Base-by-base conservation (phyloP, 345 rosid species). In the Salix suchowensis region DNA sequence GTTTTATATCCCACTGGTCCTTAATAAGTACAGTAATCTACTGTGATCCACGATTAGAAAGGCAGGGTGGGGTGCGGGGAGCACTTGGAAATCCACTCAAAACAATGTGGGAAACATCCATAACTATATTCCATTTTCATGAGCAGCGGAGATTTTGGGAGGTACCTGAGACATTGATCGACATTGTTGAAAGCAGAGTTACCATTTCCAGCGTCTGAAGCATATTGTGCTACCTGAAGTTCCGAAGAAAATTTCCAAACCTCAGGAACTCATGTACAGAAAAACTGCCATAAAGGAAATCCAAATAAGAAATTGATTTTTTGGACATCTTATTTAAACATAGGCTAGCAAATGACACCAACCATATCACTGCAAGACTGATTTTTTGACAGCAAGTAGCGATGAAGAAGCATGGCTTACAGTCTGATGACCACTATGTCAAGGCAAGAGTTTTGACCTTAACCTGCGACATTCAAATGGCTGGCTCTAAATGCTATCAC, bases 171-270 rank as follows among this genome's bases (percentile, higher is more conserved):
- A 80, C 97, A 92, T 76, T 80, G 87, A 77, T 89, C 96, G 52
- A 95, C 97, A 77, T 88, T 88, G 40, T 76, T 73, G 60, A 81
- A 74, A 23, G 97, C 97, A 50, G 86, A 76, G 71, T 87, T 74
- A 50, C 94, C 91, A 67, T 88, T 86, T 48, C 94, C 95, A 77
- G 86, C 86, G 76, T 92, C 97, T 42, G 92, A 91, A 82, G 97
- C 96, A 70, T 94, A 92, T 54, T 90, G 96, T 54, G 97, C 98
- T 37, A 90, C 97, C 97, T 92, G 83, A 82, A 83, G 83, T 82
- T 84, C 69, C 72, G 70, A 82, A 81, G 78, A 81, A 82, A 86
- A 76, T 77, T 77, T 77, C 80, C 82, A 68, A 87, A 81, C 70
- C 65, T 86, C 85, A 85, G 78, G 65, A 74, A 83, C 68, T 76